These are phyloP conservation scores for Paecilomyces sp. DNA, from an alignment of 2,329 filamentous ascomycete genomes.

Conservation along the genomic window DNA sequence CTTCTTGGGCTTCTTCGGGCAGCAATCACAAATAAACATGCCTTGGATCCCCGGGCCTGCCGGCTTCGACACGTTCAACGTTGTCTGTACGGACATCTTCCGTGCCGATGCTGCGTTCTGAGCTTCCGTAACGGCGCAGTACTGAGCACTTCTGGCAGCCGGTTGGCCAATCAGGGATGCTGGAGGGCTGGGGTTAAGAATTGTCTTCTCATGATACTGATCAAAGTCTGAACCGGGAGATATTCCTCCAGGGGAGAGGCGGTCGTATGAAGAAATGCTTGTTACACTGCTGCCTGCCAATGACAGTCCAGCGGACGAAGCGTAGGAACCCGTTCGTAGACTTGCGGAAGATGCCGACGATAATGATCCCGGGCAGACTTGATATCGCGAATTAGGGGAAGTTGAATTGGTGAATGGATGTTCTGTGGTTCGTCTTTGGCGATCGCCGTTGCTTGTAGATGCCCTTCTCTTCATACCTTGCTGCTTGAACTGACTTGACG, in stretches of 20 bases:
- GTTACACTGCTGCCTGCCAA: conserved; percentile 57
- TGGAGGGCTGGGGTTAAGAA: conserved; percentile 39
- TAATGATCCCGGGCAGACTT: conserved; percentile 52
- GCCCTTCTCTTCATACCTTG: conserved; percentile 56
- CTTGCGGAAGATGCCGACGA: conserved; percentile 60
- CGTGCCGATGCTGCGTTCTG: conserved; percentile 31
- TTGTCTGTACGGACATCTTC: conserved; percentile 41
- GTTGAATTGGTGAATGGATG: conserved; percentile 51
- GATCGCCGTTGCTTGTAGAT: conserved; percentile 45
- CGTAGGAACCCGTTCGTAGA: conserved; percentile 55
- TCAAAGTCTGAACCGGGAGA: conserved; percentile 53
- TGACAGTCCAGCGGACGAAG: conserved; percentile 54
- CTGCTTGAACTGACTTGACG: conserved; percentile 33
- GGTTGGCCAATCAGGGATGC: conserved; percentile 31
- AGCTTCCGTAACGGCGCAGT: conserved; percentile 30
- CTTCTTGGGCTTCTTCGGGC: conserved; percentile 93
- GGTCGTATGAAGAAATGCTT: conserved; percentile 56
- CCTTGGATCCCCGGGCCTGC: conserved; percentile 45
- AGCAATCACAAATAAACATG: conserved; percentile 79
- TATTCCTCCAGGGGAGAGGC: conserved; percentile 53
- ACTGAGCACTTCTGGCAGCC: conserved; percentile 27
- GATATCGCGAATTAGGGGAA: conserved; percentile 48
- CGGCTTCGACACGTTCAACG: conserved; percentile 24
- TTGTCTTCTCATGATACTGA: conserved; percentile 46
- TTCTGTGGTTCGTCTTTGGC: conserved; percentile 45